These are phyloP conservation scores for Trichoderma sp. DNA, from an alignment of 2,329 filamentous ascomycete genomes.

Conservation along the genomic window DNA sequence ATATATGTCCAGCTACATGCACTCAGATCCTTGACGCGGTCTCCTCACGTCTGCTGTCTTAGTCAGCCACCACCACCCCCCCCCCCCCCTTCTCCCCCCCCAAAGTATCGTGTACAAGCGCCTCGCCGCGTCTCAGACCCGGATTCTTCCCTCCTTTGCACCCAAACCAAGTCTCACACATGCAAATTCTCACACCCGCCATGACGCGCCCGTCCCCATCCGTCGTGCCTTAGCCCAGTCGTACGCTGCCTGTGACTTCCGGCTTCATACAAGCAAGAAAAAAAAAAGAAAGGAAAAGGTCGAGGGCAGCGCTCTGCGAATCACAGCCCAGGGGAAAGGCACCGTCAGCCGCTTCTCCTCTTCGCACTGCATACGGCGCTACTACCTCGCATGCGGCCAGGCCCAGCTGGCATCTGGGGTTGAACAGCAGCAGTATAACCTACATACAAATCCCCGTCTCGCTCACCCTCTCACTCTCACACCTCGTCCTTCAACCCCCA, in stretches of 20 bases:
- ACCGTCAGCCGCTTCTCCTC: conserved; percentile 10
- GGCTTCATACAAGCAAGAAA: background rate
- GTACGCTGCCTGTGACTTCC: background rate
- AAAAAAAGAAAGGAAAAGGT: no score
- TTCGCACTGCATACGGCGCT: conserved; percentile 19
- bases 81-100: no score
- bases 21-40: no score
- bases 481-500: background rate
- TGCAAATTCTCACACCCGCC: background rate
- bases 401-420: conserved; percentile 18
- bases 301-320: background rate
- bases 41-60: background rate
- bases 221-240: no score
- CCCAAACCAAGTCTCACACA: background rate
- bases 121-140: conserved; percentile 9
- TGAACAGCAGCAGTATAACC: conserved; percentile 7
- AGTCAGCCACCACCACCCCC: background rate
- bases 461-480: background rate
- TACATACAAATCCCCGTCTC: conserved; percentile 10
- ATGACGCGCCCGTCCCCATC: background rate
- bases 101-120: background rate
- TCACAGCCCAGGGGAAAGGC: background rate
- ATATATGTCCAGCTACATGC: no score
- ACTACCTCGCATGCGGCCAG: background rate
- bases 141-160: background rate